Evolutionary conservation across 2,329 filamentous ascomycete genomes (phyloP).

Genomic region (Helminthosporium solani): DNA sequence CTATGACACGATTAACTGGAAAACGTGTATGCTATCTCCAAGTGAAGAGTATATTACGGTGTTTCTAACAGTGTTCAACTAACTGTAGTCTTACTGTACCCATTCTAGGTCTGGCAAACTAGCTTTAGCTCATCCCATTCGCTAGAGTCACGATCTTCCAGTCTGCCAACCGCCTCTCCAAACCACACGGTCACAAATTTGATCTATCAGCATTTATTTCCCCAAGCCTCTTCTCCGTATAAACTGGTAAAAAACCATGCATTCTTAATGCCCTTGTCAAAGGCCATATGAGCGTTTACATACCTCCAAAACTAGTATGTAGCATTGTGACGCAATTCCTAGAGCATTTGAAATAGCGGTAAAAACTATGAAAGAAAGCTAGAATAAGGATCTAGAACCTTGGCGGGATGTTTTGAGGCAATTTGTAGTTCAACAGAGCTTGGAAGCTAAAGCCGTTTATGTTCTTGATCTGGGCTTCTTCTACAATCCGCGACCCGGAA

Average conservation of each 20-base stretch:
- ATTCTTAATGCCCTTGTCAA: slow-evolving; percentile 12
- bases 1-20: too few relatives aligned
- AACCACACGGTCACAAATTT: slow-evolving; percentile 14
- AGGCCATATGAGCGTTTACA: slow-evolving; percentile 6
- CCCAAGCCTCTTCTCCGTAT: too few relatives aligned
- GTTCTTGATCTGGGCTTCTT: slow-evolving; percentile 20
- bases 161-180: slow-evolving; percentile 3
- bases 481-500: slow-evolving; percentile 33
- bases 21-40: too few relatives aligned
- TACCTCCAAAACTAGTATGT: slow-evolving; percentile 19
- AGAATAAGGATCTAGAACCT: slow-evolving; percentile 16
- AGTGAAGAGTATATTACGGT: too few relatives aligned
- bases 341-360: too few relatives aligned
- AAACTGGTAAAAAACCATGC: slow-evolving; percentile 17
- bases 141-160: slow-evolving; percentile 9
- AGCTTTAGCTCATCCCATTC: slow-evolving; percentile 13
- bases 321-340: too few relatives aligned
- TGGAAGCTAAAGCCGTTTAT: not conserved
- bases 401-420: not conserved
- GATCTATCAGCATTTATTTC: too few relatives aligned
- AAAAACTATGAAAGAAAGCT: slow-evolving; percentile 12
- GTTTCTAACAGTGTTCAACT: too few relatives aligned
- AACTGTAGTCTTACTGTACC: slow-evolving; percentile 9
- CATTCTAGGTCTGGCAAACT: slow-evolving; percentile 12
- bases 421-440: not conserved